Evolutionary conservation across 805 yeast genomes (phyloP).

Genomic region (Cyberlindnera galapagoensis): DNA sequence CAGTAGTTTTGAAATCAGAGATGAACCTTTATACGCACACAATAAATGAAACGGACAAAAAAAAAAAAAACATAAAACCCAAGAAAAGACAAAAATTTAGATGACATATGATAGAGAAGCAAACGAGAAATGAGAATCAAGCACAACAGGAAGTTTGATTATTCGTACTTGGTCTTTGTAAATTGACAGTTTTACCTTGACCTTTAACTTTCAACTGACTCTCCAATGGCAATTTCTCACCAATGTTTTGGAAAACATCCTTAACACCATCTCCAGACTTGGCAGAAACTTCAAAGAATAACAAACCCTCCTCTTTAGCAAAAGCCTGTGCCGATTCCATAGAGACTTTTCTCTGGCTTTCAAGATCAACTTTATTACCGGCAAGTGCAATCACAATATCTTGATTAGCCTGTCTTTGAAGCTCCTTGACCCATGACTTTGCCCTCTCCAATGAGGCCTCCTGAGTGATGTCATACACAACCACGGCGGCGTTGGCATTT

Average conservation of each 20-base stretch:
- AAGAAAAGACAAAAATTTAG: too few species aligned
- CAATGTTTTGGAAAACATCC: slow-evolving; percentile 43
- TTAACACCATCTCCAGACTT: slow-evolving; percentile 47
- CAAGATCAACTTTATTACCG: slow-evolving; percentile 73
- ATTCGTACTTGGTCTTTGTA: slow-evolving; percentile 39
- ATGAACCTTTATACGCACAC: not conserved
- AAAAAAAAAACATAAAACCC: not conserved
- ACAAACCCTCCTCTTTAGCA: slow-evolving; percentile 43
- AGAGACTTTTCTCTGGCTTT: slow-evolving; percentile 38
- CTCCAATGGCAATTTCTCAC: slow-evolving; percentile 35
- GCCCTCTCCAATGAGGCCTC: slow-evolving; percentile 60
- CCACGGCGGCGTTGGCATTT: slow-evolving; percentile 73
- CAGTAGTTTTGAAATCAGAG: too few species aligned
- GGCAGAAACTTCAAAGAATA: slow-evolving; percentile 53
- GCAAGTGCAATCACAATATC: slow-evolving; percentile 60
- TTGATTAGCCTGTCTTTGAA: slow-evolving; percentile 59
- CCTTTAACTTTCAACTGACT: slow-evolving; percentile 18
- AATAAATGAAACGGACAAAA: not conserved
- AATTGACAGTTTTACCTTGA: slow-evolving; percentile 25
- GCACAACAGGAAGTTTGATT: slow-evolving; percentile 36
- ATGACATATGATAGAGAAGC: not conserved
- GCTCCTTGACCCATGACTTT: slow-evolving; percentile 70
- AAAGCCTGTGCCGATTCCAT: slow-evolving; percentile 45
- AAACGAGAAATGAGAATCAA: slow-evolving; percentile 8
- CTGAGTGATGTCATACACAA: slow-evolving; percentile 71